These are phyloP conservation scores for Solanum aculeatissimum DNA, from an alignment of 305 asterid species.

Conservation along the genomic window DNA sequence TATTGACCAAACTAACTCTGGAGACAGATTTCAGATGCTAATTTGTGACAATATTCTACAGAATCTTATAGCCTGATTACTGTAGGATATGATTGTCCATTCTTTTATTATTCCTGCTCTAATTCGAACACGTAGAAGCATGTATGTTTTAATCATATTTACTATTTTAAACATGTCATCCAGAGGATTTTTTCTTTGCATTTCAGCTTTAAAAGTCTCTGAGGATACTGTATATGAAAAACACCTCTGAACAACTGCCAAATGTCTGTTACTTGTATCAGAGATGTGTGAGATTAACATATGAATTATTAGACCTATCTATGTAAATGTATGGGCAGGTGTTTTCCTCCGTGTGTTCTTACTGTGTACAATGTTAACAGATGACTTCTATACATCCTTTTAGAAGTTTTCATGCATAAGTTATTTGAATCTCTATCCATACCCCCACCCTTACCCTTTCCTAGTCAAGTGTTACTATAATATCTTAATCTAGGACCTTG, in stretches of 20 bases:
- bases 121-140: neutral
- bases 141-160: neutral
- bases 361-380: neutral
- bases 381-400: neutral
- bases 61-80: neutral
- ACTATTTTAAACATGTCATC: neutral
- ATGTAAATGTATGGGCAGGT: neutral
- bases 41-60: neutral
- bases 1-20: neutral
- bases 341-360: neutral
- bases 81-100: neutral
- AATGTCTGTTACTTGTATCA: neutral
- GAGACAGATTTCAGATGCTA: neutral
- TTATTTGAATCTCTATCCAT: neutral
- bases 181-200: neutral
- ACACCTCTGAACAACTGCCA: neutral
- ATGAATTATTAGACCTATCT: neutral
- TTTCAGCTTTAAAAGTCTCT: neutral
- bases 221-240: neutral
- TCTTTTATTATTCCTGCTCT: neutral
- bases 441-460: neutral
- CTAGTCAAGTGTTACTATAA: neutral
- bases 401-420: neutral
- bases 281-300: neutral
- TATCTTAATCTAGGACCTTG: neutral